A percentile compares a stretch with the other conserved stretches of the same genome.
phyloP scores from a whole-genome alignment of 495 filamentous ascomycete species.

The Penicillium crystallinum region DNA sequence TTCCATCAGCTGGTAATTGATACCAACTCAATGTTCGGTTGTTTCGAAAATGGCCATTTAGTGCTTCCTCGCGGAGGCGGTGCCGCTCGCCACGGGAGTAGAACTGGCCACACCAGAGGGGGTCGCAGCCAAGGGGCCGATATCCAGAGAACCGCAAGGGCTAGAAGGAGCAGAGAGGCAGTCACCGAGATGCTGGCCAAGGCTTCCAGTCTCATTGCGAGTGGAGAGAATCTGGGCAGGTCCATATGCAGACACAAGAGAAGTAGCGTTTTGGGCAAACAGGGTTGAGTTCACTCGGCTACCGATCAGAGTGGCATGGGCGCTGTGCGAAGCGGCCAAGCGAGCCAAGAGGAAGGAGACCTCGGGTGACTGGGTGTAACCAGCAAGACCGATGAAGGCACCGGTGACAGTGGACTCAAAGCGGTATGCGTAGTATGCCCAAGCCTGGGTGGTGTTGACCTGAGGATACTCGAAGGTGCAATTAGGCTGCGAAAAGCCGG shows the following conservation, averaged over 20 bases:
- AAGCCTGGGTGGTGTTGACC: conserved; percentile 14
- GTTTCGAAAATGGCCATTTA: not conserved
- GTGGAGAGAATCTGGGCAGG: conserved; percentile 21
- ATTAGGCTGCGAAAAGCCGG: conserved; percentile 16
- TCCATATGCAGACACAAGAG: conserved; percentile 22
- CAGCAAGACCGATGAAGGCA: conserved; percentile 28
- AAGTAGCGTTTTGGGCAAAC: conserved; percentile 24
- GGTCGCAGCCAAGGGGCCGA: conserved; percentile 21
- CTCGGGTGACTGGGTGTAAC: conserved; percentile 31
- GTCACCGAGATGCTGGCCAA: conserved; percentile 23
- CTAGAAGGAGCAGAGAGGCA: conserved; percentile 22
- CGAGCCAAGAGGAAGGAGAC: conserved; percentile 31
- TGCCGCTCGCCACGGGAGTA: not conserved
- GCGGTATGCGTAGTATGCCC: conserved; percentile 16
- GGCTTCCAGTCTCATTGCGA: conserved; percentile 21
- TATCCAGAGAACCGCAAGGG: conserved; percentile 21
- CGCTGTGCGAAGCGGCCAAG: conserved; percentile 28
- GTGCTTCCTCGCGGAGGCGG: not conserved
- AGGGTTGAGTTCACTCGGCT: conserved; percentile 16
- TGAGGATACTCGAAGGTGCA: conserved; percentile 24
- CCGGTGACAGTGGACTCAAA: conserved; percentile 25
- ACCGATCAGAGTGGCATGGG: conserved; percentile 23
- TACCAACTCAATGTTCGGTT: not conserved
- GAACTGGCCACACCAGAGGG: conserved; percentile 9
- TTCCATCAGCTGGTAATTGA: not conserved